Evolutionary conservation across 23 red algal genomes (phyloP).

Genomic region (Gracilaria gracilis): DNA sequence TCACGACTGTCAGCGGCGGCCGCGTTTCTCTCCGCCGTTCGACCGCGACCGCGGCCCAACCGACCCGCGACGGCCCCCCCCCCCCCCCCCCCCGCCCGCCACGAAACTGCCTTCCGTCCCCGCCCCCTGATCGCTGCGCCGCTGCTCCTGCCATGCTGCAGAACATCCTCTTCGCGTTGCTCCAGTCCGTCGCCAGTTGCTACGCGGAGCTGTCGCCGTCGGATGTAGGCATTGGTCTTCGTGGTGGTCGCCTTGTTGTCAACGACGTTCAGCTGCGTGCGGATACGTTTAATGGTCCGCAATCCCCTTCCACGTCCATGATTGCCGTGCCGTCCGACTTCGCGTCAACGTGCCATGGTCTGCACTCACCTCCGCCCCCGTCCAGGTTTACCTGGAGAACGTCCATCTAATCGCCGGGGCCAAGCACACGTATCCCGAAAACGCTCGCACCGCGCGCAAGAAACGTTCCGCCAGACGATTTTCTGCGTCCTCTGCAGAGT

Average conservation of each 20-base stretch:
- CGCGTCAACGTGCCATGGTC: slow-evolving; percentile 81
- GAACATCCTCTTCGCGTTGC: slow-evolving; percentile 62
- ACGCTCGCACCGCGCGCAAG: neutral
- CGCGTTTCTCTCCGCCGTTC: slow-evolving; percentile 9
- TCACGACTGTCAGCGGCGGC: slow-evolving; percentile 31
- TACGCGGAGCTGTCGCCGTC: slow-evolving; percentile 67
- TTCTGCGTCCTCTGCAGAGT: neutral
- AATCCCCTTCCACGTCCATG: slow-evolving; percentile 52
- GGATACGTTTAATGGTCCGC: slow-evolving; percentile 45
- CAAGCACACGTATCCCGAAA: slow-evolving; percentile 23
- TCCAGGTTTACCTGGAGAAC: slow-evolving; percentile 77
- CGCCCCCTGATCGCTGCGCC: neutral
- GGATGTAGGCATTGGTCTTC: slow-evolving; percentile 76
- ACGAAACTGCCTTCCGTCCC: too few relatives aligned
- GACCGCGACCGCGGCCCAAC: neutral
- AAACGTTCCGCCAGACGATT: neutral
- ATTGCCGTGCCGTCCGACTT: slow-evolving; percentile 70
- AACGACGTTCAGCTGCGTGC: slow-evolving; percentile 70
- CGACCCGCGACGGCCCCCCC: too few relatives aligned
- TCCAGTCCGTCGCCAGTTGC: slow-evolving; percentile 67
- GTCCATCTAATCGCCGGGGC: slow-evolving; percentile 67
- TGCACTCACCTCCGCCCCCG: slow-evolving; percentile 51
- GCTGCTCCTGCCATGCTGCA: slow-evolving; percentile 58
- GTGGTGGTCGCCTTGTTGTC: slow-evolving; percentile 77
- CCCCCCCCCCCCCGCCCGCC: neutral